A percentile compares a stretch with the other conserved stretches of the same genome.
These are phyloP conservation scores for Paecilomyces formosus DNA, from an alignment of 2,329 filamentous ascomycete species.

Conservation along the genomic window DNA sequence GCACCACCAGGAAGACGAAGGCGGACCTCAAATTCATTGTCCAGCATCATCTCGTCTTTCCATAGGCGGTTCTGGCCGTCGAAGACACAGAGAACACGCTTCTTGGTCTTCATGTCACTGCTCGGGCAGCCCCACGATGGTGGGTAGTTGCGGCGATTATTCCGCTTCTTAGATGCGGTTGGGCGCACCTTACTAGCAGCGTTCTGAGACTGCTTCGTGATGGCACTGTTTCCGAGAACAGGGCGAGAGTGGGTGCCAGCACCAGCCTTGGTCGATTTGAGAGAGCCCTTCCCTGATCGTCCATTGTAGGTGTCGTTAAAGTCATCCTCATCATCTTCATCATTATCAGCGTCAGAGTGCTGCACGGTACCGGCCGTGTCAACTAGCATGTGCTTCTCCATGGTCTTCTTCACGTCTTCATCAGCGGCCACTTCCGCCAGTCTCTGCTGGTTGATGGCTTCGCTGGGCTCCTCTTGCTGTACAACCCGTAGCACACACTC, in stretches of 20 bases:
- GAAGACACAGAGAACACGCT: conserved; percentile 88
- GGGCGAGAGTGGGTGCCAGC: conserved; percentile 42
- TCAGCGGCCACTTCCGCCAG: conserved; percentile 55
- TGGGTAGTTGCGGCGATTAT: conserved; percentile 89
- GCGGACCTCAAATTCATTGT: conserved; percentile 88
- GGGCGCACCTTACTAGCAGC: conserved; percentile 67
- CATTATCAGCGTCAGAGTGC: conserved; percentile 43
- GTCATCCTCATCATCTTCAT: conserved; percentile 53
- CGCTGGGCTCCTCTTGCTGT: conserved; percentile 50
- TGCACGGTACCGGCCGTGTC: conserved; percentile 43
- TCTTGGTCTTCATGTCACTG: conserved; percentile 97
- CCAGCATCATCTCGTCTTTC: conserved; percentile 99
- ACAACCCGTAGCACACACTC: conserved; percentile 60
- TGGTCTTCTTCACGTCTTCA: conserved; percentile 48
- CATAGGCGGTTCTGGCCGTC: conserved; percentile 80
- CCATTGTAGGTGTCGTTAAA: conserved; percentile 41
- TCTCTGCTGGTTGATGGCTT: conserved; percentile 50
- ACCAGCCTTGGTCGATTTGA: conserved; percentile 47
- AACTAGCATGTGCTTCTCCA: conserved; percentile 51
- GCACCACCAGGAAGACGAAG: conserved; percentile 68
- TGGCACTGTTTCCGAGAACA: conserved; percentile 41
- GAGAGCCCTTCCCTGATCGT: conserved; percentile 41
- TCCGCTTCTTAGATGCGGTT: conserved; percentile 58
- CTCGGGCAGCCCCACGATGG: conserved; percentile 87
- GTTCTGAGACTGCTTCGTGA: conserved; percentile 45